Conservation (phyloP, 371 early-diverging fungal species). For the Mortierella sp. region DNA sequence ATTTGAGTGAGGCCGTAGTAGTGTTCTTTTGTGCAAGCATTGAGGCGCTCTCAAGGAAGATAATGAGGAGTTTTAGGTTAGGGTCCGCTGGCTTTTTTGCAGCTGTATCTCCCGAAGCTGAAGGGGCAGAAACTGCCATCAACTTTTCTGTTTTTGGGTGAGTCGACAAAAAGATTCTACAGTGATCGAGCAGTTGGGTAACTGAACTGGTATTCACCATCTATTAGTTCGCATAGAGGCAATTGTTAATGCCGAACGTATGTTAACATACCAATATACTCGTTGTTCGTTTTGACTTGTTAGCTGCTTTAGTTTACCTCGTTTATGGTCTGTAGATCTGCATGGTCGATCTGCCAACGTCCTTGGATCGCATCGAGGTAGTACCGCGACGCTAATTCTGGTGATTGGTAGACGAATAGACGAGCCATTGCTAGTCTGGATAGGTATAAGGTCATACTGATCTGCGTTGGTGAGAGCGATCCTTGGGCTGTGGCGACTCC, state of each 20-base stretch:
- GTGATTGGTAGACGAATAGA: constrained; percentile 30
- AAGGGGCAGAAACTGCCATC: constrained; percentile 10
- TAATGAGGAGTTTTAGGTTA: constrained; percentile 39
- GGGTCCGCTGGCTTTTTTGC: constrained; percentile 47
- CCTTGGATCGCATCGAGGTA: constrained; percentile 51
- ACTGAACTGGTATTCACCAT: constrained; percentile 25
- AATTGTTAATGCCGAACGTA: background rate
- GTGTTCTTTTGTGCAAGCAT: constrained; percentile 19
- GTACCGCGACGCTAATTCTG: constrained; percentile 13
- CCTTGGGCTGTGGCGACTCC: constrained; percentile 21
- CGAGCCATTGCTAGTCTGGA: constrained; percentile 51
- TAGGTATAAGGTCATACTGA: constrained; percentile 54
- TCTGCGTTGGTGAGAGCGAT: constrained; percentile 48
- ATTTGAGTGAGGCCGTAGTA: background rate
- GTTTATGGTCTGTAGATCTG: constrained; percentile 27
- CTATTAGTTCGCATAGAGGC: constrained; percentile 9
- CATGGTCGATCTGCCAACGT: constrained; percentile 41
- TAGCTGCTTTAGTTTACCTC: constrained; percentile 16
- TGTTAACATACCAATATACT: background rate
- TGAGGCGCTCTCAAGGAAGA: constrained; percentile 32
- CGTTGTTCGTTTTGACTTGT: background rate
- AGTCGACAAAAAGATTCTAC: constrained; percentile 12
- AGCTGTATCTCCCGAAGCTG: background rate
- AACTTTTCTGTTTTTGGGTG: constrained; percentile 49
- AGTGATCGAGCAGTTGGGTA: constrained; percentile 17